These are phyloP conservation scores for Metschnikowia santaceciliae DNA, from an alignment of 805 yeast species.

Conservation along the genomic window DNA sequence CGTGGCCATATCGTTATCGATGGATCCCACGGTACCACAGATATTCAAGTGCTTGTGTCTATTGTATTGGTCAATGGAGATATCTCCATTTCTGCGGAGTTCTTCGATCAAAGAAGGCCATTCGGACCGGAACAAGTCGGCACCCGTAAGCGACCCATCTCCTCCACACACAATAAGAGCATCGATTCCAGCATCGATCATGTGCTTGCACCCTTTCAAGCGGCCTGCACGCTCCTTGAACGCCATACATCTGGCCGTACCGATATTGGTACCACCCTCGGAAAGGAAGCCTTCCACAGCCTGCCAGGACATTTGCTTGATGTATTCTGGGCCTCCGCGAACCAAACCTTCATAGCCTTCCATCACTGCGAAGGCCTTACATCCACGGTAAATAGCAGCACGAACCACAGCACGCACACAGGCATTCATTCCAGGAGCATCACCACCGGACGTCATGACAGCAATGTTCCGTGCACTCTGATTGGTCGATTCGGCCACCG, in stretches of 20 bases:
- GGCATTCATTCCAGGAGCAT: slow-evolving; percentile 79
- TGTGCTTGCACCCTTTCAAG: slow-evolving; percentile 56
- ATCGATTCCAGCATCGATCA: slow-evolving; percentile 69
- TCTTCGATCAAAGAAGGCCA: slow-evolving; percentile 72
- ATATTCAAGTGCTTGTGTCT: slow-evolving; percentile 58
- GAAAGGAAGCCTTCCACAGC: slow-evolving; percentile 70
- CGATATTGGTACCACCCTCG: slow-evolving; percentile 74
- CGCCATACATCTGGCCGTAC: slow-evolving; percentile 71
- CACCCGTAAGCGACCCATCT: slow-evolving; percentile 81
- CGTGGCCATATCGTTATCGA: slow-evolving; percentile 81
- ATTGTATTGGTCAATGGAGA: slow-evolving; percentile 44
- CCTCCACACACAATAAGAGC: slow-evolving; percentile 81
- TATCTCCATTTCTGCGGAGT: slow-evolving; percentile 41
- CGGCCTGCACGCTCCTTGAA: slow-evolving; percentile 67
- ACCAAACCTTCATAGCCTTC: slow-evolving; percentile 77
- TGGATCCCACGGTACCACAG: slow-evolving; percentile 78
- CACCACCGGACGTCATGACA: slow-evolving; percentile 81
- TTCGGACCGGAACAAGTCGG: slow-evolving; percentile 69
- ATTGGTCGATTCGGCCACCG: neutral
- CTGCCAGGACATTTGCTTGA: slow-evolving; percentile 65
- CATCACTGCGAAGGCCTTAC: slow-evolving; percentile 63
- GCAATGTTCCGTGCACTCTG: slow-evolving; percentile 47
- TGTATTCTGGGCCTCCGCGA: slow-evolving; percentile 52
- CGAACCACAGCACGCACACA: slow-evolving; percentile 71
- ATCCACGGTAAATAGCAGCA: slow-evolving; percentile 60